Evolutionary conservation across 148 eudicot genomes (phyloP).

Genomic region (Spergularia bocconei): DNA sequence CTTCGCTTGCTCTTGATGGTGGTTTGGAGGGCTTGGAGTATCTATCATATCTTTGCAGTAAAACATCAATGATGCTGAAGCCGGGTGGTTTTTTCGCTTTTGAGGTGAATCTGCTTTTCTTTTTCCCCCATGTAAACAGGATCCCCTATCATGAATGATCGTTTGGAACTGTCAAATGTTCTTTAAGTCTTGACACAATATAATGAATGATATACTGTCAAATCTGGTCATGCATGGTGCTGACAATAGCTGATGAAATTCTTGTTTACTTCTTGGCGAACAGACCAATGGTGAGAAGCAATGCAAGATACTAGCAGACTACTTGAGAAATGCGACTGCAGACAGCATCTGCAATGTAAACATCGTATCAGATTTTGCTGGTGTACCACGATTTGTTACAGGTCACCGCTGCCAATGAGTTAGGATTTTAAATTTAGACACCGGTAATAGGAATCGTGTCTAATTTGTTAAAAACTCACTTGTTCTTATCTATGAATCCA

Average conservation of each 20-base stretch:
- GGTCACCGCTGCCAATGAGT: conserved; percentile 35
- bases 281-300: conserved; percentile 92
- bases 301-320: conserved; percentile 59
- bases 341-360: conserved; percentile 46
- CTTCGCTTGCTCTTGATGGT: conserved; percentile 81
- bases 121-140: neutral
- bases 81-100: conserved; percentile 87
- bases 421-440: no score
- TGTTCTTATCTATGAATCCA: no score
- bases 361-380: conserved; percentile 74
- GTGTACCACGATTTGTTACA: conserved; percentile 64
- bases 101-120: conserved; percentile 48
- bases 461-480: no score
- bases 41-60: conserved; percentile 56
- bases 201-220: neutral
- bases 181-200: no score
- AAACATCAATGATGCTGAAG: conserved; percentile 59
- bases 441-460: no score
- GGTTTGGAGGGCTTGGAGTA: conserved; percentile 64
- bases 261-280: conserved; percentile 9
- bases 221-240: neutral
- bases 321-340: conserved; percentile 37
- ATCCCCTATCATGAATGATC: neutral
- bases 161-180: no score
- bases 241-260: conserved; percentile 7